phyloP scores from a whole-genome alignment of 2,329 filamentous ascomycete species.

The Botrytis medusae region DNA sequence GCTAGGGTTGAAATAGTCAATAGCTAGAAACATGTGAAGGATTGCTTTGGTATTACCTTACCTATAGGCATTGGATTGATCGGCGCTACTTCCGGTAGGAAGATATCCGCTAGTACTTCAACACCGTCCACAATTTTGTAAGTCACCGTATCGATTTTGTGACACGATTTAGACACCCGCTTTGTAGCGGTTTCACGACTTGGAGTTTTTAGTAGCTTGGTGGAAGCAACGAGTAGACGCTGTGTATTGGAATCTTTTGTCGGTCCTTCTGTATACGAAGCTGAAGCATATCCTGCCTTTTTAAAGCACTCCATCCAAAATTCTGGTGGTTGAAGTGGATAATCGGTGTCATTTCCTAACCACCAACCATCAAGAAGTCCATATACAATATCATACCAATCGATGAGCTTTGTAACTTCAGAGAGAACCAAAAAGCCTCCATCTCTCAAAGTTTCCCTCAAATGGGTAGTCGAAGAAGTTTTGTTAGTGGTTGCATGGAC shows the following conservation, averaged over 20 bases:
- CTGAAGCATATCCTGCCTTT: constrained; percentile 23
- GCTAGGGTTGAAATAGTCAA: neutral
- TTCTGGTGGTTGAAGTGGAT: constrained; percentile 27
- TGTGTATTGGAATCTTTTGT: constrained; percentile 24
- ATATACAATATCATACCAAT: constrained; percentile 35
- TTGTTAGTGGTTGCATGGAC: constrained; percentile 34
- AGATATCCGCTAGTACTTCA: constrained; percentile 13
- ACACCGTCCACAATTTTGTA: constrained; percentile 9
- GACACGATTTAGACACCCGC: neutral
- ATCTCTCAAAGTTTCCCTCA: constrained; percentile 24
- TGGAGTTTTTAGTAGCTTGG: neutral
- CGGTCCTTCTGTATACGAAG: constrained; percentile 27
- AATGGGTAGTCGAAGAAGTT: constrained; percentile 18
- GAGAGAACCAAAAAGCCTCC: constrained; percentile 31
- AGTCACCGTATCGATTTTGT: neutral
- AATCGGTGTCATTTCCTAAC: constrained; percentile 21
- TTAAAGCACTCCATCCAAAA: constrained; percentile 26
- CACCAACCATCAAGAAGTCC: constrained; percentile 39
- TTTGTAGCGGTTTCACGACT: neutral
- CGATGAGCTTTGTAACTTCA: constrained; percentile 31
- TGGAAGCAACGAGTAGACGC: constrained; percentile 17
- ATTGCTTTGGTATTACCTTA: neutral
- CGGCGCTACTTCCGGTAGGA: neutral
- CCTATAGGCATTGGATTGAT: neutral
- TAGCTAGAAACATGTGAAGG: no score